Base-by-base conservation (phyloP, 306 rosid genomes). In the Sindora glabra region DNA sequence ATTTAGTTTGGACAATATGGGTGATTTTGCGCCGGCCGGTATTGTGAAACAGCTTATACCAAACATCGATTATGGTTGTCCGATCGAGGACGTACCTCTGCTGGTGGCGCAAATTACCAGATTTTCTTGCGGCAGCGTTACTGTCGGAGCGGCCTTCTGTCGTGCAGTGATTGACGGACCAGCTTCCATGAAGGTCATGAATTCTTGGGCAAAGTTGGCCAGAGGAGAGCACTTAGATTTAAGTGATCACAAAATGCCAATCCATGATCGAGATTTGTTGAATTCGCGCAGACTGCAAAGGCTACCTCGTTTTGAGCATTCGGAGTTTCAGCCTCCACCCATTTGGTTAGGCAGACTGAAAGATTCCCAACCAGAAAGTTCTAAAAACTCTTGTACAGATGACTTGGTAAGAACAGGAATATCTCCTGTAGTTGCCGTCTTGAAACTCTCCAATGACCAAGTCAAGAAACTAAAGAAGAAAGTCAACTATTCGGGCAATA, bases 131-230 rank as follows among this genome's bases (percentile, higher is more conserved):
- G 81, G 77, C 0, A 59, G 67, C 22, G 7, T 65, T 6, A 66
- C 77, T 0, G 0, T 76, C 0, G 81, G 74, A 0, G 36, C 26
- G 8, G 63, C 81, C 10, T 1, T 70, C 0, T 76, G 52, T 17
- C 62, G 67, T 0, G 71, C 59, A 0, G 25, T 21, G 2, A 17
- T 51, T 3, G 80, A 75, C 4, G 76, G 80, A 16, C 15, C 59
- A 1, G n/a, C 77, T 13, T 0, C 51, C 39, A 65, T 54, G 66
- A 18, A 33, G 4, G 71, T 77, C 55, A 34, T 77, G 59, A 34
- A 1, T 48, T 23, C 65, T 5, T 71, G 81, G 81, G 81, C 77
- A 5, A 71, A 62, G 56, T 55, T 75, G 16, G 73, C 76, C 3
- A 55, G 72, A 17, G 58, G 63, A 21, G 50, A 45, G 5, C 6